Evolutionary conservation across 345 rosid species (phyloP), one percentile per base, ranked within the genome.

Genomic region (Euphorbia tirucalli): DNA sequence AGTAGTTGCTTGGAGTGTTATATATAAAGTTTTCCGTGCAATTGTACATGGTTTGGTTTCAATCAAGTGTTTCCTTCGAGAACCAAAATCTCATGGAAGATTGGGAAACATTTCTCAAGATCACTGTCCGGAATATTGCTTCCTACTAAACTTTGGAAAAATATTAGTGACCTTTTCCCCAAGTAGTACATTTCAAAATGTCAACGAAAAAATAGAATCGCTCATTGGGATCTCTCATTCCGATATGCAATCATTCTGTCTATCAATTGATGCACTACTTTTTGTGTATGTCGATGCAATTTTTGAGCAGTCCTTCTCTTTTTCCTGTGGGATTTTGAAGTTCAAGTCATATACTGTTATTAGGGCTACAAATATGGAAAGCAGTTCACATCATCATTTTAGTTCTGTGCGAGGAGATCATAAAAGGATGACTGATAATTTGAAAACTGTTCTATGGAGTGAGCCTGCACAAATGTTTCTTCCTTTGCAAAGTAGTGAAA

Each of bases 251-350:
- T 85, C 82, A 25, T 82, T 91, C 70, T 77, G 83, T 83, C 76
- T 94, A 71, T 83, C 84, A n/a, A 69, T 83, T 78, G 85, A 89
- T 75, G 80, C 81, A 50, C 41, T 87, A 56, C 73, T 88, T 60
- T 74, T 90, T 15, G 74, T 80, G 75, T 87, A 78, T 72, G 61
- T 66, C 61, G 84, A 74, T 75, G 85, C 80, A 68, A 73, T 81
- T 80, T 74, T 81, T 77, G 79, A 79, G 67, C 86, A 84, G 73
- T 80, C 85, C 31, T 35, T 82, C 31, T 82, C 85, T 68, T 58
- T 89, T 65, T 90, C 88, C 72, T 87, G 84, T 74, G 95, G 89
- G 76, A 78, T 82, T 72, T 25, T 88, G 73, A 83, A 78, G 77
- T 75, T 85, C 58, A 84, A 82, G 69, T 67, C 92, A 54, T 75